Percentiles rank a stretch among this genome's conserved stretches.
These are phyloP conservation scores for Aspergillus novoparasiticus DNA, from an alignment of 2,329 filamentous ascomycete genomes.

Conservation along the genomic window DNA sequence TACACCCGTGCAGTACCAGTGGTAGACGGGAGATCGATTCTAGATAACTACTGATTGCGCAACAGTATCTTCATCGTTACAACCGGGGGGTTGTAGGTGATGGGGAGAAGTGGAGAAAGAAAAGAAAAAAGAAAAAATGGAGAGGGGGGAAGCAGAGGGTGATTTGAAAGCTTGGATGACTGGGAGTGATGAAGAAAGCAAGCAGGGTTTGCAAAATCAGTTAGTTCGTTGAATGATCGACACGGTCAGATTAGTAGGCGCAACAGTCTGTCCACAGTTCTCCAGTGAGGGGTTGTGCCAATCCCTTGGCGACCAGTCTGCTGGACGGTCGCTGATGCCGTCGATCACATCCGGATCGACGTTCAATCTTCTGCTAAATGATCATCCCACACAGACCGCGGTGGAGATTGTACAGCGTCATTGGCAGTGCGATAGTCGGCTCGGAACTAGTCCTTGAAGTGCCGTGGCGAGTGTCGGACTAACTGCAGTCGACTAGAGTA, in stretches of 20 bases:
- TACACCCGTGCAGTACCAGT: neutral
- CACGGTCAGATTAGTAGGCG: neutral
- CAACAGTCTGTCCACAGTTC: neutral
- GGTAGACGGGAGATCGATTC: neutral
- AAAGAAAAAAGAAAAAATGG: neutral
- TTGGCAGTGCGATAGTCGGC: no score
- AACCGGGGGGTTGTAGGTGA: neutral
- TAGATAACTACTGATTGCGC: neutral
- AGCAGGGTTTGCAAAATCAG: conserved; percentile 6
- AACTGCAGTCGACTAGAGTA: neutral
- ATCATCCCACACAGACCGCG: neutral
- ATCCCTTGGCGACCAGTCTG: conserved; percentile 6
- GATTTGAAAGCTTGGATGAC: neutral
- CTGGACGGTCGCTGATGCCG: neutral
- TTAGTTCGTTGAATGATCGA: conserved; percentile 7
- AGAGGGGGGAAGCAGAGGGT: neutral
- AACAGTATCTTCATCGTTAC: neutral
- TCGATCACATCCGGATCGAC: neutral
- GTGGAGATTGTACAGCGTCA: no score
- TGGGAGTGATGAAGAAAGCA: neutral
- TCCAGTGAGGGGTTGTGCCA: conserved; percentile 7
- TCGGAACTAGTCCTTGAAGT: neutral
- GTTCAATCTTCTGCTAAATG: neutral
- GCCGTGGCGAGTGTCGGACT: neutral
- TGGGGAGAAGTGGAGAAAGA: neutral